These are phyloP conservation scores for Macaranga tanarius DNA, from an alignment of 441 rosid species.

Conservation along the genomic window DNA sequence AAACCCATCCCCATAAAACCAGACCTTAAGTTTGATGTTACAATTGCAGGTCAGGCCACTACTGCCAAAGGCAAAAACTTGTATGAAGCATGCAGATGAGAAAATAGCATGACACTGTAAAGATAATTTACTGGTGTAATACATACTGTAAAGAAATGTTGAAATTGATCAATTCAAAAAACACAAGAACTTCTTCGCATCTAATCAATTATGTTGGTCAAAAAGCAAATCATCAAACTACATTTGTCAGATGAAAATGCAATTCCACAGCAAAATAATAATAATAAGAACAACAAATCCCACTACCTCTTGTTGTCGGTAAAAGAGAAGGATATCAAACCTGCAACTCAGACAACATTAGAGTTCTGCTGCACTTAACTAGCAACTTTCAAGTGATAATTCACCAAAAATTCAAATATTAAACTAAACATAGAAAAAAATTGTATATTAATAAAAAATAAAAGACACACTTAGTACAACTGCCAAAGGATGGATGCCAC, in stretches of 20 bases:
- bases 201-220: neutral
- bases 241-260: neutral
- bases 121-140: too few relatives aligned
- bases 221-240: neutral
- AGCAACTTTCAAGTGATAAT: constrained; percentile 15
- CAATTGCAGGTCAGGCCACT: constrained; percentile 2
- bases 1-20: neutral
- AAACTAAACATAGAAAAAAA: constrained; percentile 10
- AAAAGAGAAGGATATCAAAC: constrained; percentile 13
- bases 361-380: constrained; percentile 14
- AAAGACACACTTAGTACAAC: constrained; percentile 47
- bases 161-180: neutral
- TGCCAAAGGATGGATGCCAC: constrained; percentile 40
- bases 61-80: neutral
- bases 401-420: constrained; percentile 12
- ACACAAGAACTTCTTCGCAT: too few relatives aligned
- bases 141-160: too few relatives aligned
- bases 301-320: constrained; percentile 11
- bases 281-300: neutral
- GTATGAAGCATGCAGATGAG: too few relatives aligned
- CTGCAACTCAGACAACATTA: constrained; percentile 24
- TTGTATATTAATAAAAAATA: constrained; percentile 8
- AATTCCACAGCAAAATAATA: neutral
- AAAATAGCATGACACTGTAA: too few relatives aligned
- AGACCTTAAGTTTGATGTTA: neutral